Evolutionary conservation across 768 basidiomycete species (phyloP), one percentile per base, ranked within the genome.

Genomic region (Mycena venus): DNA sequence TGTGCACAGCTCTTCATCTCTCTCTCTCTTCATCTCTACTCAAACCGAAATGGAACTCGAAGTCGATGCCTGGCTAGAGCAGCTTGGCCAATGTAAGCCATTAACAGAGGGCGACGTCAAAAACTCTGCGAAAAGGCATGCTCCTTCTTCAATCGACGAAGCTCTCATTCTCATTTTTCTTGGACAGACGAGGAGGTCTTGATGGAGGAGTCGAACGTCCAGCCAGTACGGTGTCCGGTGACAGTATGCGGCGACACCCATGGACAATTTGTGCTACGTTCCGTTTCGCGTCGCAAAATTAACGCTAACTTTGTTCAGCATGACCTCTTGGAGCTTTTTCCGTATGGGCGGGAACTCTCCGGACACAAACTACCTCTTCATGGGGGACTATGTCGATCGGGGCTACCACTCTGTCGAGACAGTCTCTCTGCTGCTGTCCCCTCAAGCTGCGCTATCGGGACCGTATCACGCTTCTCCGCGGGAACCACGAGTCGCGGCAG

Each of bases 371-470:
- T 99, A 99, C 84, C 93, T 99, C 80, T 99, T 99, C 89, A 99
- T 99, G 98, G 98, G 98, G 32, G 98, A 99, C 88, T 99, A 99
- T 82, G 98, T 99, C 79, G 98, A 99, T 88, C 93, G 97, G 81
- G 98, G 98, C 23, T 99, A 99, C 89, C 99, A 99, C 86, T 98
- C 97, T n/a, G 98, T 99, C 69, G 98, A 99, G 86, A 99, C 98
- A 0, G 97, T 99, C 78, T 98, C 97, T 14, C 89, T 99, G 10
- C 94, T 99, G 60, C 96, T 99, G 73, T 96, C 98, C 25, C n/a
- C 90, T 99, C 82, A 99, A 99, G 87, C 88, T 99, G 76, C 94
- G 98, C 80, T 99, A 99, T 86, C 95, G 97, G 74, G 98, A 99
- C 85, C 94, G 98, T 64, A 96, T 99, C 79, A 99, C 98, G 68